These are phyloP conservation scores for Spergularia marina DNA, from an alignment of 148 eudicot genomes.

Conservation along the genomic window DNA sequence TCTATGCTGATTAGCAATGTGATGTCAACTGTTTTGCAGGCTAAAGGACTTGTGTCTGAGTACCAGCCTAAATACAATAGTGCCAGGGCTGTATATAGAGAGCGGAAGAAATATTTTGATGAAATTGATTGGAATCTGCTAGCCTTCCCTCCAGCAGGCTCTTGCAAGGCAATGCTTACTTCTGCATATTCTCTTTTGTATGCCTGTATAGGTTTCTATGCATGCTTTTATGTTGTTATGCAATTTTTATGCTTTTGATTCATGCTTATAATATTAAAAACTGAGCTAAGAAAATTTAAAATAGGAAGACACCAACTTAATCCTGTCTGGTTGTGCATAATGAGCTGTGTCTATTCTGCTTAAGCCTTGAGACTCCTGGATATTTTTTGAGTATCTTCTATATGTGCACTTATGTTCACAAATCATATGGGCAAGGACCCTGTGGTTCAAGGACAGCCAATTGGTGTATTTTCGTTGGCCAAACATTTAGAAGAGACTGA, in stretches of 20 bases:
- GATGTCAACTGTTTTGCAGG: conserved; percentile 52
- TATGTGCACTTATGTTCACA: too few relatives aligned
- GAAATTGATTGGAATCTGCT: conserved; percentile 99
- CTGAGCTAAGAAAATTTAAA: background rate
- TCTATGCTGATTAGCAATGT: conserved; percentile 1
- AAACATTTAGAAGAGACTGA: background rate
- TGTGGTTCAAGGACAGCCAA: background rate
- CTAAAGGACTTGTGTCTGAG: conserved; percentile 92
- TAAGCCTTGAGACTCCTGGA: background rate
- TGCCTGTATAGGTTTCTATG: background rate
- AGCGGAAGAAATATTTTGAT: conserved; percentile 82
- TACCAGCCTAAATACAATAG: conserved; percentile 93
- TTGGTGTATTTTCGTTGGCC: too few relatives aligned
- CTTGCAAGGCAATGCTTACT: conserved; percentile 57
- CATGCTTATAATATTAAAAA: background rate
- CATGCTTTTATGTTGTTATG: background rate
- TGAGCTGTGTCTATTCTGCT: background rate
- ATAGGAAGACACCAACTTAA: background rate
- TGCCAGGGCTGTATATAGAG: conserved; percentile 96
- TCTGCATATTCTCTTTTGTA: background rate
- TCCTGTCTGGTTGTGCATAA: background rate
- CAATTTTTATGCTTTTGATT: background rate
- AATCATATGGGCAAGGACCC: background rate
- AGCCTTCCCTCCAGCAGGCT: conserved; percentile 87
- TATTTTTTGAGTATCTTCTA: too few relatives aligned